Percentiles rank a stretch among this genome's conserved stretches.
Evolutionary conservation across 2,329 filamentous ascomycete genomes (phyloP).

Genomic region (Nannizzia gypsea): DNA sequence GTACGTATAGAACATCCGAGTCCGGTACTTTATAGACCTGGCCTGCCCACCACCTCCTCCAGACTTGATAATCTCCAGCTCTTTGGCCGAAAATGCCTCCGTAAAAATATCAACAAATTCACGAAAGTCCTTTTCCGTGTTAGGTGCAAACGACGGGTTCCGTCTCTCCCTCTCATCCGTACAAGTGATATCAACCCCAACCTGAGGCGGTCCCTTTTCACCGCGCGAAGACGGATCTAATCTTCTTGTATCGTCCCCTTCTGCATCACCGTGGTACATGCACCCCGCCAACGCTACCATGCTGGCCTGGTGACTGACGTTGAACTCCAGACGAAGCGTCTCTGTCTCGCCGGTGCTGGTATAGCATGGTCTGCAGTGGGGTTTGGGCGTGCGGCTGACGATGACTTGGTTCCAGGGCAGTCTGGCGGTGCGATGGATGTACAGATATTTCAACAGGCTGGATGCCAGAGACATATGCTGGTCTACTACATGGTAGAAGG

Average conservation of each 20-base stretch:
- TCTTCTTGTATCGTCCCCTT: conserved; percentile 4
- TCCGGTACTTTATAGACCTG: conserved; percentile 41
- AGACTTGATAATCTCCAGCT: conserved; percentile 44
- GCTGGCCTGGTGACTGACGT: conserved; percentile 53
- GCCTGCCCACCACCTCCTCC: conserved; percentile 17
- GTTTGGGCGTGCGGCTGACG: conserved; percentile 41
- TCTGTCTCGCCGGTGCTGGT: conserved; percentile 22
- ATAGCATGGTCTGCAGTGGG: conserved; percentile 43
- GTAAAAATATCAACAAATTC: conserved; percentile 49
- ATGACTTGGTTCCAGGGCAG: conserved; percentile 47
- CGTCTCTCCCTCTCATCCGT: conserved; percentile 43
- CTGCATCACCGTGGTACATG: conserved; percentile 16
- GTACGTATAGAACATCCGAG: conserved; percentile 52
- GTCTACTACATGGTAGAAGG: conserved; percentile 44
- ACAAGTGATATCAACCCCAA: conserved; percentile 53
- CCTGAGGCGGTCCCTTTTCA: conserved; percentile 23
- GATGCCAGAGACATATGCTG: conserved; percentile 51
- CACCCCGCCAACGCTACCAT: conserved; percentile 48
- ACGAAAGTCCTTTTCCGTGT: conserved; percentile 39
- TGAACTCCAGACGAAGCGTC: conserved; percentile 44
- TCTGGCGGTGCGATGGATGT: conserved; percentile 43
- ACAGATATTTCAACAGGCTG: conserved; percentile 50
- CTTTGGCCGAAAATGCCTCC: conserved; percentile 47
- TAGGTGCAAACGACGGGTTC: conserved; percentile 37
- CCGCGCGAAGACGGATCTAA: conserved; percentile 8